Percentiles rank a stretch among this genome's conserved stretches.
phyloP scores from a whole-genome alignment of 169 alveolate genomes.

The Cryptosporidium viatorum region DNA sequence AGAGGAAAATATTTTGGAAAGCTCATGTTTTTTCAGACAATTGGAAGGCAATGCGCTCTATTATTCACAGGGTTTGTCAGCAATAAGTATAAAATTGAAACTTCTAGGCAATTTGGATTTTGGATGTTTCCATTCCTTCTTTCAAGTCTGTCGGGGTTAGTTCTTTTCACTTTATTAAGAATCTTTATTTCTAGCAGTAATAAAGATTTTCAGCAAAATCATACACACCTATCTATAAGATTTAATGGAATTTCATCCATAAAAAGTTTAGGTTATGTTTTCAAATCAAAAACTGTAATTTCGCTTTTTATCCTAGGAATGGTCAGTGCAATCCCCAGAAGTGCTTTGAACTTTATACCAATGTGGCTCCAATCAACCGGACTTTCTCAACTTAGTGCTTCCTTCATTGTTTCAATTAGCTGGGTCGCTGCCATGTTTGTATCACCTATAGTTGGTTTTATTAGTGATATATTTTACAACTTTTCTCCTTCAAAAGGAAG shows the following conservation, averaged over 20 bases:
- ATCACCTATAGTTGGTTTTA: slow-evolving; percentile 57
- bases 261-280: slow-evolving; percentile 13
- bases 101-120: neutral
- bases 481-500: slow-evolving; percentile 66
- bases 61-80: slow-evolving; percentile 10
- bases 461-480: slow-evolving; percentile 44
- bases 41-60: slow-evolving; percentile 48
- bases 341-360: slow-evolving; percentile 52
- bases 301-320: slow-evolving; percentile 43
- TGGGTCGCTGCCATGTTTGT: slow-evolving; percentile 65
- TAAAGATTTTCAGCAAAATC: neutral
- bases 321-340: slow-evolving; percentile 71
- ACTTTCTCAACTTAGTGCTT: slow-evolving; percentile 45
- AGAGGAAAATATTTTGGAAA: slow-evolving; percentile 66
- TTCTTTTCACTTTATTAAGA: slow-evolving; percentile 6
- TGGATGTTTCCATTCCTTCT: slow-evolving; percentile 59
- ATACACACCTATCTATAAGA: neutral
- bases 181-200: neutral
- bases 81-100: neutral
- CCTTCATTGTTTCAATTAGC: slow-evolving; percentile 60
- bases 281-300: slow-evolving; percentile 31
- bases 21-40: slow-evolving; percentile 62
- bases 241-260: slow-evolving; percentile 18
- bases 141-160: slow-evolving; percentile 30
- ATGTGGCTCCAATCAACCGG: slow-evolving; percentile 71